phyloP scores from a whole-genome alignment of 345 rosid species.

The Chamaenerion angustifolium region DNA sequence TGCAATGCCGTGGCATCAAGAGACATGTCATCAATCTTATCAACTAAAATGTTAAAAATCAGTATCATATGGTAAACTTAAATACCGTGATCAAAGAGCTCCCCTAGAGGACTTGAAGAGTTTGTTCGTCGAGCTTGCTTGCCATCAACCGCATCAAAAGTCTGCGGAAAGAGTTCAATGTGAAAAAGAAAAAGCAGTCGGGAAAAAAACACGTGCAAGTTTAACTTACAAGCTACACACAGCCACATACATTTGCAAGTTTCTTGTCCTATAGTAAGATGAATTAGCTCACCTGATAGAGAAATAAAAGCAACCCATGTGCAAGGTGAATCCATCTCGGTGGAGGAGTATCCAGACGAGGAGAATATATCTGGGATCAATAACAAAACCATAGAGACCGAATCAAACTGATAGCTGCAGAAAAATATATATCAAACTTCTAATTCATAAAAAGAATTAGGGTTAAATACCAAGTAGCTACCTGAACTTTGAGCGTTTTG shows the following conservation, averaged over 20 bases:
- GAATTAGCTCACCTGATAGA: slow-evolving; percentile 60
- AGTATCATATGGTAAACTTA: slow-evolving; percentile 4
- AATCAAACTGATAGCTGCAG: not conserved
- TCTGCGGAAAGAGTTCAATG: slow-evolving; percentile 26
- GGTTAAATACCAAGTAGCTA: too few relatives aligned
- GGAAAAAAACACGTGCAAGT: too few relatives aligned
- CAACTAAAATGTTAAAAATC: not conserved
- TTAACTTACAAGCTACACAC: too few relatives aligned
- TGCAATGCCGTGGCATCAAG: slow-evolving; percentile 19
- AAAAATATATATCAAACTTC: too few relatives aligned
- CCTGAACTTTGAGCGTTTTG: too few relatives aligned
- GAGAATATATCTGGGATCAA: slow-evolving; percentile 58
- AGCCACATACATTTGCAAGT: too few relatives aligned
- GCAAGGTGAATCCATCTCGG: slow-evolving; percentile 96
- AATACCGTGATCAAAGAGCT: slow-evolving; percentile 90
- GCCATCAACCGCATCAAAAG: slow-evolving; percentile 98
- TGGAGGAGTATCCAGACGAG: slow-evolving; percentile 72
- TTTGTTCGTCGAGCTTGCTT: slow-evolving; percentile 93
- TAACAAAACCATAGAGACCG: not conserved
- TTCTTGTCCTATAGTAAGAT: slow-evolving; percentile 3
- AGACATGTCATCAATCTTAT: not conserved
- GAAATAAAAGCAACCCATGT: slow-evolving; percentile 80
- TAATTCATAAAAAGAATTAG: too few relatives aligned
- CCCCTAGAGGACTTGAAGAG: slow-evolving; percentile 84
- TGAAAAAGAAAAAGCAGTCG: slow-evolving; percentile 1